Base-by-base conservation (phyloP, 1,284 basidiomycete species). In the Tilletiopsis washingtonensis region DNA sequence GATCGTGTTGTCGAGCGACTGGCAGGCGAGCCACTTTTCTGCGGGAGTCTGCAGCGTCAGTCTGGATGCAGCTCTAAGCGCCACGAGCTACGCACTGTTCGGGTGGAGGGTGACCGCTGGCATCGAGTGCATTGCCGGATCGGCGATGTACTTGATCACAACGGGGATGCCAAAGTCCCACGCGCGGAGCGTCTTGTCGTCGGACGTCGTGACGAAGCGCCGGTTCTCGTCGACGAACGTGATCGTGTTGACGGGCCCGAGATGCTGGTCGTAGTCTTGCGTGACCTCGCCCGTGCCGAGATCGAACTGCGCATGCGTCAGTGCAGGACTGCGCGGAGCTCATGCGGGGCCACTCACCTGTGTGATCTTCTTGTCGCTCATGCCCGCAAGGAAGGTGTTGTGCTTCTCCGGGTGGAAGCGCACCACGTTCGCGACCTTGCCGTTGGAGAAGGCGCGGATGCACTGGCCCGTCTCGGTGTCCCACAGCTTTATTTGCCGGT, bases 51-150 rank as follows among this genome's bases (percentile, higher is more conserved):
- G 14, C 38, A n/a, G 20, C 38, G 17, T 40, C 38, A n/a, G 9
- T 11, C 17, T 21, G 32, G 17, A 34, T 34, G 32, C 7, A 39
- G 12, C 3, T 39, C 17, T 9, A 29, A 29, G 14, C 11, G 21
- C 12, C 3, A 6, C 12, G 39, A 41, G 15, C n/a, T 19, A 82
- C 88, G 61, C 74, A 93, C 90, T 86, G 52, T 83, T 90, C 9
- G 94, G 94, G 74, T 96, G 90, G 26, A 91, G 76, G 7, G 89
- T 88, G 34, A 97, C 91, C 15, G 93, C 87, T 11, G 94, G 94
- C 91, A 99, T 97, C 29, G 90, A 94, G 76, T 99, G 91, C 94
- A 99, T 98, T 71, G 90, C 85, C 7, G 94, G 94, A 74, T 99
- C 94, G 26, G 94, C 91, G 56, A 98, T 96, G 75, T 97, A 94